phyloP scores from a whole-genome alignment of 2,329 filamentous ascomycete species.

The Hypoxylon sp. region DNA sequence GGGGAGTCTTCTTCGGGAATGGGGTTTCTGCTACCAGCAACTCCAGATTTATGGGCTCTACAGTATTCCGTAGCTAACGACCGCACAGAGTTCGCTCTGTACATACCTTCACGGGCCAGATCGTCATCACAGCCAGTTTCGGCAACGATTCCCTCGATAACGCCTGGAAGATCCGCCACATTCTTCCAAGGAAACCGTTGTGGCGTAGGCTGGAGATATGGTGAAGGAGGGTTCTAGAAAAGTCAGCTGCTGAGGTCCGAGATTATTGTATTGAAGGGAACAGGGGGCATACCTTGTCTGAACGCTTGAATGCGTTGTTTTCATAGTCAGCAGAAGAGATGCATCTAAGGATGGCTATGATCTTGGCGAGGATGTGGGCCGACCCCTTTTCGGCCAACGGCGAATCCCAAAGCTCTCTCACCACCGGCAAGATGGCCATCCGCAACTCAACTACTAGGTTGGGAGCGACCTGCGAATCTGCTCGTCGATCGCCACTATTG shows the following conservation, averaged over 20 bases:
- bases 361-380: constrained; percentile 76
- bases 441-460: constrained; percentile 91
- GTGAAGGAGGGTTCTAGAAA: constrained; percentile 41
- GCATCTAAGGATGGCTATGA: constrained; percentile 84
- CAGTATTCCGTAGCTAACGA: constrained; percentile 77
- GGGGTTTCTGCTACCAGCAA: constrained; percentile 70
- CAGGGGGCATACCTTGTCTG: constrained; percentile 62
- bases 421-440: constrained; percentile 77
- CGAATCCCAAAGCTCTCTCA: constrained; percentile 85
- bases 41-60: constrained; percentile 64
- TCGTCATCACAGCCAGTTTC: constrained; percentile 53
- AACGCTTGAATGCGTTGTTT: constrained; percentile 66
- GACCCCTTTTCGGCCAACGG: constrained; percentile 82
- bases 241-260: constrained; percentile 25
- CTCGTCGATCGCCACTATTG: constrained; percentile 52
- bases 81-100: constrained; percentile 76
- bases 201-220: constrained; percentile 55
- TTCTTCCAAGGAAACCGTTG: constrained; percentile 58
- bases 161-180: constrained; percentile 41
- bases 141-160: constrained; percentile 47
- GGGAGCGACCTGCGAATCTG: constrained; percentile 57
- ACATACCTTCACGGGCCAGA: constrained; percentile 80
- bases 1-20: constrained; percentile 67
- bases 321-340: constrained; percentile 83
- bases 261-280: not conserved